A percentile compares a stretch with the other conserved stretches of the same genome.
phyloP scores from a whole-genome alignment of 192 early-diverging fungal genomes.

The Chytriomyces sp. region DNA sequence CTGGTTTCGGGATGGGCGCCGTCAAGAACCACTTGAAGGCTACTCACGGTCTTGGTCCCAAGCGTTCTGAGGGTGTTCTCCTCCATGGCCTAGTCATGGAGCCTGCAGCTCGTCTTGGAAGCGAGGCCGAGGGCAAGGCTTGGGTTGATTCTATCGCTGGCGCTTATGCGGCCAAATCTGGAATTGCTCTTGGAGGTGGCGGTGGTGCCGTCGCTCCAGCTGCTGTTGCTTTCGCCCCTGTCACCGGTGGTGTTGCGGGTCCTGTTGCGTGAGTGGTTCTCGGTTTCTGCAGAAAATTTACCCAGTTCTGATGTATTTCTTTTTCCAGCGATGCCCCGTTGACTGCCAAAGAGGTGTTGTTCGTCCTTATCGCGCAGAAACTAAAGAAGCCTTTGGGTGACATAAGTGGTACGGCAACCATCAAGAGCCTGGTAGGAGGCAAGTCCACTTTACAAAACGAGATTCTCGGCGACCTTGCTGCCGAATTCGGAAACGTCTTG shows the following conservation, averaged over 20 bases:
- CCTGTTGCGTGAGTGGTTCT: conserved; percentile 44
- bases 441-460: conserved; percentile 98
- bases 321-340: conserved; percentile 68
- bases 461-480: conserved; percentile 90
- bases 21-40: conserved; percentile 73
- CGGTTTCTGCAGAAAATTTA: conserved; percentile 7
- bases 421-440: conserved; percentile 92
- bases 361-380: conserved; percentile 86
- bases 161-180: conserved; percentile 70
- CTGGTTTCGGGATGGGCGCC: conserved; percentile 78
- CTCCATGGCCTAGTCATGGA: conserved; percentile 82
- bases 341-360: conserved; percentile 80
- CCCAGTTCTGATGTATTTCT: background rate
- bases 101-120: conserved; percentile 74
- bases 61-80: conserved; percentile 73
- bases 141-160: conserved; percentile 79
- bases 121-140: conserved; percentile 72
- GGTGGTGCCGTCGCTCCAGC: conserved; percentile 55
- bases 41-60: conserved; percentile 74
- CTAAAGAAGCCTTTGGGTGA: conserved; percentile 81
- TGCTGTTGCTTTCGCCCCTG: conserved; percentile 55
- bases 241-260: conserved; percentile 55
- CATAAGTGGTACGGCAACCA: conserved; percentile 72
- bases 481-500: conserved; percentile 79
- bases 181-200: conserved; percentile 58